Percentiles rank a stretch among this genome's conserved stretches.
Evolutionary conservation across 1,284 basidiomycete genomes (phyloP).

Genomic region (Sutorius eximius): DNA sequence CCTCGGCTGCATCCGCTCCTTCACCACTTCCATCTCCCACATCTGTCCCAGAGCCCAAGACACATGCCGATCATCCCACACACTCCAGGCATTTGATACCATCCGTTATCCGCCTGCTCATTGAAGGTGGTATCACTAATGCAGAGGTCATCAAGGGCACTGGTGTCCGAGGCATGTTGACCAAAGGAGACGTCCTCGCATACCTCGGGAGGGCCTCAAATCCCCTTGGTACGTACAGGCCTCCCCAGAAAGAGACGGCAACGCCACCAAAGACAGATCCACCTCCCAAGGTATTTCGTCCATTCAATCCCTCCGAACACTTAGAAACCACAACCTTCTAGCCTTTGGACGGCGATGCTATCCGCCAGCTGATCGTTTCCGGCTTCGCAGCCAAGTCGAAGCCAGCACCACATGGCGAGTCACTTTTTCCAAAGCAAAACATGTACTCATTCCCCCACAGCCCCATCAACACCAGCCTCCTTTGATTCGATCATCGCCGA

Average conservation of each 20-base stretch:
- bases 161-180: conserved; percentile 85
- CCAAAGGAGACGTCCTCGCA: conserved; percentile 85
- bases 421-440: background rate
- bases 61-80: conserved; percentile 39
- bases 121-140: conserved; percentile 57
- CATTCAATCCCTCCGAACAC: conserved; percentile 35
- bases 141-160: conserved; percentile 70
- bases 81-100: conserved; percentile 72
- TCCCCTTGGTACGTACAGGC: conserved; percentile 73
- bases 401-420: conserved; percentile 53
- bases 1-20: conserved; percentile 33
- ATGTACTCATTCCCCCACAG: conserved; percentile 28
- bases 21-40: conserved; percentile 30
- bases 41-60: conserved; percentile 14
- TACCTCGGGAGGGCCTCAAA: conserved; percentile 79
- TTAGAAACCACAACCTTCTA: conserved; percentile 17
- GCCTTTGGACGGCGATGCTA: conserved; percentile 67
- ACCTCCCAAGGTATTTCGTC: conserved; percentile 10
- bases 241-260: conserved; percentile 33
- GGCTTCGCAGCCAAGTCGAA: conserved; percentile 65
- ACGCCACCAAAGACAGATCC: conserved; percentile 38
- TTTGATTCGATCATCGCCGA: conserved; percentile 74
- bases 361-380: conserved; percentile 72
- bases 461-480: conserved; percentile 42
- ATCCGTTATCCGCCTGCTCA: conserved; percentile 71